These are phyloP conservation scores for Salix exigua DNA, from an alignment of 345 rosid genomes.

Conservation along the genomic window DNA sequence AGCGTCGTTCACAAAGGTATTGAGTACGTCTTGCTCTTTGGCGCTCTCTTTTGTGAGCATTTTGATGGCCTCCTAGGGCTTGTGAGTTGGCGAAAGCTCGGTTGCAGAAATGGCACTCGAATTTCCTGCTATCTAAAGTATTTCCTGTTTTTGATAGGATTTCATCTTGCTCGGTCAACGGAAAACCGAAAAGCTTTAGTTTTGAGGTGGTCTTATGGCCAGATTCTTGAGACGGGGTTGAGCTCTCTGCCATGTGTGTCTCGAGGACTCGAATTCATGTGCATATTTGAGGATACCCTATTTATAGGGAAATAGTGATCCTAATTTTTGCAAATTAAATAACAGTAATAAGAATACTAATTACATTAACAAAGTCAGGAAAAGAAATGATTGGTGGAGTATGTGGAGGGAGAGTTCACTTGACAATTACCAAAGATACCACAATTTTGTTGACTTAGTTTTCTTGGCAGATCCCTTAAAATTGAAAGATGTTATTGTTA, in stretches of 20 bases:
- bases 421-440: no score
- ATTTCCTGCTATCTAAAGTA: slow-evolving; percentile 31
- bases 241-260: slow-evolving; percentile 19
- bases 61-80: slow-evolving; percentile 65
- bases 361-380: background rate
- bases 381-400: no score
- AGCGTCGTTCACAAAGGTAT: slow-evolving; percentile 22
- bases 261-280: background rate
- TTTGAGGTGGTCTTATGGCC: slow-evolving; percentile 21
- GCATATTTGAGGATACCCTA: background rate
- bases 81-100: slow-evolving; percentile 53
- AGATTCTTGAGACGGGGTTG: slow-evolving; percentile 16
- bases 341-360: background rate
- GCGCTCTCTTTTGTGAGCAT: slow-evolving; percentile 60
- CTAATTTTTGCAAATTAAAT: background rate
- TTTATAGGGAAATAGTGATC: slow-evolving; percentile 12
- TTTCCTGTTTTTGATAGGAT: slow-evolving; percentile 5
- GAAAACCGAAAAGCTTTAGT: slow-evolving; percentile 43
- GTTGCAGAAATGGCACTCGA: slow-evolving; percentile 57
- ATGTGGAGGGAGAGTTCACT: no score
- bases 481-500: no score
- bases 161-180: slow-evolving; percentile 21
- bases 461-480: no score
- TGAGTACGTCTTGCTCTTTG: slow-evolving; percentile 45
- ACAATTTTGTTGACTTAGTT: no score